Evolutionary conservation across 23 red algal genomes (phyloP), one percentile per base, ranked within the genome.

Genomic region (Pyropia yezoensis): DNA sequence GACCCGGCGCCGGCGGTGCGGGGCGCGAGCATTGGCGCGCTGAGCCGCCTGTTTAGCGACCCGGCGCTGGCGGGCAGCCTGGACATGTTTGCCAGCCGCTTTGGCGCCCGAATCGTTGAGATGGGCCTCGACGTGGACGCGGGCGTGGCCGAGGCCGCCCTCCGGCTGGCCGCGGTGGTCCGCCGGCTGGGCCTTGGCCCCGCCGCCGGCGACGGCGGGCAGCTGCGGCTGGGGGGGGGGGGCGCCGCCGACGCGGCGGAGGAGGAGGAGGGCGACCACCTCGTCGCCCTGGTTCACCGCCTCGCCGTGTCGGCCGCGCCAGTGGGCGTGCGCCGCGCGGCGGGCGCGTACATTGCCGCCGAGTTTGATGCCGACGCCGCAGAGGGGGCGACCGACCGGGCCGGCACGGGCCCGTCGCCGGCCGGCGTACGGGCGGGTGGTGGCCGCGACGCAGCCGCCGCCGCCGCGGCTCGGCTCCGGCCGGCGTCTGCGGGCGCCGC

Each of bases 91-190:
- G 30, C 83, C 26, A 61, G 69, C 45, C 75, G 76, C 34, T 96
- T 96, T 67, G 54, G 75, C 20, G 53, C 29, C 22, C 91, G 91
- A 33, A 57, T 96, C 22, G 39, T 75, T 14, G 76, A 96, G 29
- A 96, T 96, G 91, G 50, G 58, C 18, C 71, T 74, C 59, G 91
- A 96, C 51, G 82, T 66, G 52, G 91, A 96, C 50, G 82, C 73
- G 15, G 45, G 59, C 12, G 83, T 95, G 32, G 80, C 75, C 34
- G 59, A 63, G 8, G 52, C 73, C 17, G 90, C 90, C 18, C 80
- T 95, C 12, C 80, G 66, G 14, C 66, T 86, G 49, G 60, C 77
- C 8, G 77, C 74, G 27, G 61, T 49, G 32, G 70, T 95, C 26
- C 21, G 71, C 2, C 76, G 64, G 22, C 18, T 65, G 27, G 59